Evolutionary conservation across 2,329 filamentous ascomycete genomes (phyloP).

Genomic region (Hirsutella minnesotensis): DNA sequence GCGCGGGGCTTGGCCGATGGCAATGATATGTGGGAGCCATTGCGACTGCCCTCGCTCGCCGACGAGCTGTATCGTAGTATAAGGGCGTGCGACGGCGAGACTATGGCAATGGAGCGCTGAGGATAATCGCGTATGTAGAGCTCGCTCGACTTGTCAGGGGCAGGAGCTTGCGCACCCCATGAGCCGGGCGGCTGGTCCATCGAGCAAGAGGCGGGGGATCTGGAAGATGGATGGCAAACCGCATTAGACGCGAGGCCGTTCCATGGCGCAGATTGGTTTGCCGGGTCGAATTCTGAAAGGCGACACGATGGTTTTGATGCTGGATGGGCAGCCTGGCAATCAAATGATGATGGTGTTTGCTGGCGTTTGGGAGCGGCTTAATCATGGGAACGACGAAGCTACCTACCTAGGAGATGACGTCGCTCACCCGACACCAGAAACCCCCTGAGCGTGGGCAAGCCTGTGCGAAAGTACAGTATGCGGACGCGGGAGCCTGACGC

Average conservation of each 20-base stretch:
- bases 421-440: no score
- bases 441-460: no score
- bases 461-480: no score
- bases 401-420: no score
- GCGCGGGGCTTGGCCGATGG: conserved; percentile 32
- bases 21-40: conserved; percentile 46
- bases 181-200: conserved; percentile 37
- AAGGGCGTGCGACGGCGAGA: conserved; percentile 66
- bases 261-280: conserved; percentile 7
- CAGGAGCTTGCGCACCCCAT: conserved; percentile 34
- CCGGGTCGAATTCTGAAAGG: no score
- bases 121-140: conserved; percentile 80
- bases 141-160: conserved; percentile 54
- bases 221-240: neutral
- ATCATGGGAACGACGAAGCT: no score
- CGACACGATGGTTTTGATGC: neutral
- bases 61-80: conserved; percentile 70
- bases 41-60: conserved; percentile 44
- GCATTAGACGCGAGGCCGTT: conserved; percentile 7
- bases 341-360: no score
- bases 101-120: conserved; percentile 77
- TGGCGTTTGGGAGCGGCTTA: no score
- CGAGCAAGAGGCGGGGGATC: neutral
- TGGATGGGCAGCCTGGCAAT: no score
- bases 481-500: no score